A percentile compares a stretch with the other conserved stretches of the same genome.
Conservation (phyloP, 2,329 filamentous ascomycete genomes). For the Intubia oerlemansii region DNA sequence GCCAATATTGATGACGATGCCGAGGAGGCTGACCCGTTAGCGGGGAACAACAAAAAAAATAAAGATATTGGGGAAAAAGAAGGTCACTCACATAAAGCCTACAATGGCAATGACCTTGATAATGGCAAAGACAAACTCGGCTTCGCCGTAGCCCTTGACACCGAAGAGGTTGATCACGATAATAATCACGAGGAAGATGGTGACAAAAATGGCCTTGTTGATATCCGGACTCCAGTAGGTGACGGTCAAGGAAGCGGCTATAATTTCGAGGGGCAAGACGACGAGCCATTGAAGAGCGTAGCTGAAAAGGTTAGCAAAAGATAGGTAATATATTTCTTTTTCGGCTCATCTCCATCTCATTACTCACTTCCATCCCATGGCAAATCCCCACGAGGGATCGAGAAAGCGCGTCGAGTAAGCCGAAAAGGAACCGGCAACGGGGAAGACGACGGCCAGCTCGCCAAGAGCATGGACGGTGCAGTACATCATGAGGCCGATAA, state of each 20-base stretch:
- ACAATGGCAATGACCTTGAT: constrained; percentile 75
- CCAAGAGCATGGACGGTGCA: constrained; percentile 82
- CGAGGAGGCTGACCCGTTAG: too few relatives aligned
- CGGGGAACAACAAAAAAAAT: too few relatives aligned
- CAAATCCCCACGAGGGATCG: constrained; percentile 85
- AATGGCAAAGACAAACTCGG: constrained; percentile 70
- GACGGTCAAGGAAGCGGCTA: constrained; percentile 69
- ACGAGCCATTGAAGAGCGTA: constrained; percentile 80
- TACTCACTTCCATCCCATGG: constrained; percentile 79
- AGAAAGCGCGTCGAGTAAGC: constrained; percentile 83
- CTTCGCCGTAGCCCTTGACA: constrained; percentile 74
- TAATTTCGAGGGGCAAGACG: constrained; percentile 65
- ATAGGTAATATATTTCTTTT: too few relatives aligned
- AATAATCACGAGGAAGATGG: constrained; percentile 59
- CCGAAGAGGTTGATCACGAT: constrained; percentile 72
- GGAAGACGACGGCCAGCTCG: constrained; percentile 77
- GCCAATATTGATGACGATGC: constrained; percentile 67
- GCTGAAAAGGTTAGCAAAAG: too few relatives aligned
- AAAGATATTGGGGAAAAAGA: too few relatives aligned
- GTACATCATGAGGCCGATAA: constrained; percentile 76
- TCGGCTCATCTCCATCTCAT: neutral
- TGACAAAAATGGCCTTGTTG: constrained; percentile 56
- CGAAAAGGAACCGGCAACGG: constrained; percentile 79
- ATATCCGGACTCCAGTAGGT: constrained; percentile 52
- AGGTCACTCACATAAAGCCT: too few relatives aligned